A percentile compares a stretch with the other conserved stretches of the same genome.
These are phyloP conservation scores for Knoxia roxburghii DNA, from an alignment of 257 asterid species.

Conservation along the genomic window DNA sequence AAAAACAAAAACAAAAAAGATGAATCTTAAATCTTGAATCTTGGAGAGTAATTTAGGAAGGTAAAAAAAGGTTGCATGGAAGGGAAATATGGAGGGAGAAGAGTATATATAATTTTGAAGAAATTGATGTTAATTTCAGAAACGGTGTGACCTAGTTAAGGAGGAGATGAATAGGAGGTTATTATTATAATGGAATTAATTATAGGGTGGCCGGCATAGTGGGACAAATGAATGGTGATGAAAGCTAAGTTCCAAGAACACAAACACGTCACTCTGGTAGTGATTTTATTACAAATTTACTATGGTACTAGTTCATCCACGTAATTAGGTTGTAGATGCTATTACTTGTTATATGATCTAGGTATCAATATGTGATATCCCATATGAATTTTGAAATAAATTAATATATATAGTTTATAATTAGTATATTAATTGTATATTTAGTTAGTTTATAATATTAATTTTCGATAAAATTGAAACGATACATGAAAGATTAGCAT, in stretches of 20 bases:
- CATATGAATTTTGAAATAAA: too few species aligned
- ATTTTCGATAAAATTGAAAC: too few species aligned
- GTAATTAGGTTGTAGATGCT: too few species aligned
- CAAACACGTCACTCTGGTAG: conserved; percentile 38
- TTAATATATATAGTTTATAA: too few species aligned
- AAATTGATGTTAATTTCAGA: conserved; percentile 1
- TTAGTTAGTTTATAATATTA: too few species aligned
- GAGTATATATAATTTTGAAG: not conserved
- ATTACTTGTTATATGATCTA: too few species aligned
- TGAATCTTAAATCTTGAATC: too few species aligned
- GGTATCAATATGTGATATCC: too few species aligned
- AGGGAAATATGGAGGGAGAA: not conserved
- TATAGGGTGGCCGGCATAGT: conserved; percentile 71
- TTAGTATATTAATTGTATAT: too few species aligned
- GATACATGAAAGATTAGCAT: too few species aligned
- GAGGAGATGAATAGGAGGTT: conserved; percentile 6
- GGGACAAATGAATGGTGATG: conserved; percentile 40
- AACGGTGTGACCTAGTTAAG: conserved; percentile 12
- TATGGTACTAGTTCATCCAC: not conserved
- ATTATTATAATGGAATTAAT: conserved; percentile 20
- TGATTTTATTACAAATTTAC: conserved; percentile 27
- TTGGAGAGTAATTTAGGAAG: too few species aligned
- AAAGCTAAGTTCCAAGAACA: conserved; percentile 34
- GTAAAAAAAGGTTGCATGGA: conserved; percentile 2
- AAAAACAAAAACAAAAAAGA: too few species aligned